Conservation (phyloP, 352 stramenopile species). For the Pythium insidiosum region DNA sequence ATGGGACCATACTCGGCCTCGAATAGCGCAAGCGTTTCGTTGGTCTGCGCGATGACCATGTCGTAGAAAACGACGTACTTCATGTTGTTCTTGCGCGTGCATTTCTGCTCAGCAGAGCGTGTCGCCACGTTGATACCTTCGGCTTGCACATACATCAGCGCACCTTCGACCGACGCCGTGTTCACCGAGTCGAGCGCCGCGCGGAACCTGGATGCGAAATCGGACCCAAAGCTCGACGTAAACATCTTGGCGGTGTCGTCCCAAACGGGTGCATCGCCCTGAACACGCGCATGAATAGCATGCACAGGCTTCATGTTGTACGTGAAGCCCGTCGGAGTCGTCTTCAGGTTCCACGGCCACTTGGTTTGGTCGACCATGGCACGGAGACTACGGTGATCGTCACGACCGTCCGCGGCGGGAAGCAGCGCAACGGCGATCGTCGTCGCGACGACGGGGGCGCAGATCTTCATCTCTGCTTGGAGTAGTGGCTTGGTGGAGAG, state of each 20-base stretch:
- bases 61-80: slow-evolving; percentile 45
- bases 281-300: slow-evolving; percentile 59
- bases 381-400: background rate
- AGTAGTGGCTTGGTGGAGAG: no score
- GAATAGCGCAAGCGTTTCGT: slow-evolving; percentile 36
- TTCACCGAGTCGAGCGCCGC: slow-evolving; percentile 64
- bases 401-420: background rate
- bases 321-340: slow-evolving; percentile 17
- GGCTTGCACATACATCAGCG: slow-evolving; percentile 75
- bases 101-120: slow-evolving; percentile 34
- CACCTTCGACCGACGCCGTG: slow-evolving; percentile 57
- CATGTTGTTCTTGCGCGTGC: slow-evolving; percentile 43
- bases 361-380: background rate
- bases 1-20: slow-evolving; percentile 29
- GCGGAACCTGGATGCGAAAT: slow-evolving; percentile 57
- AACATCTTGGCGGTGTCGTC: background rate
- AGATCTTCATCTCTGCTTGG: slow-evolving; percentile 5
- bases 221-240: slow-evolving; percentile 26
- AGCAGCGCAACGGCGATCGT: background rate
- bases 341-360: slow-evolving; percentile 19
- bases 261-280: slow-evolving; percentile 27
- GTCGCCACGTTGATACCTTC: slow-evolving; percentile 67
- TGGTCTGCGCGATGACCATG: slow-evolving; percentile 35
- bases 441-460: background rate
- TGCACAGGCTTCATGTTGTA: slow-evolving; percentile 62